These are phyloP conservation scores for Solanum bulbocastanum DNA, from an alignment of 257 asterid genomes.

Conservation along the genomic window DNA sequence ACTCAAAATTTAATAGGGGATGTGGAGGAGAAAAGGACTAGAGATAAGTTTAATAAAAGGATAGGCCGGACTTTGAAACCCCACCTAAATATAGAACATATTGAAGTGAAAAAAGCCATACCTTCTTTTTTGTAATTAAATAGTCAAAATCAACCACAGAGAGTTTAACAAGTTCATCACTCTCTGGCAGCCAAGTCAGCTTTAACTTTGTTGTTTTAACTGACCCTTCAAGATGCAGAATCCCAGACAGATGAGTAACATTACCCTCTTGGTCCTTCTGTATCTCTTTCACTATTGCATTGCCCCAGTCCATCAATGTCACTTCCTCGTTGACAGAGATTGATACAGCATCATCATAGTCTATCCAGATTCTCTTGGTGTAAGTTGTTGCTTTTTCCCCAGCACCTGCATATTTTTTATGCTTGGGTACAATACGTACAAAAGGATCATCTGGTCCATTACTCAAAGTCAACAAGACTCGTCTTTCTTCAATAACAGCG, in stretches of 20 bases:
- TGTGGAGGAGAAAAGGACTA: neutral
- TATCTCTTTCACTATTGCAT: slow-evolving; percentile 70
- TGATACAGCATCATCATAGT: slow-evolving; percentile 72
- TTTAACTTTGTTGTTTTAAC: slow-evolving; percentile 91
- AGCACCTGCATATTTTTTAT: slow-evolving; percentile 84
- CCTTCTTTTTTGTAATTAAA: slow-evolving; percentile 93
- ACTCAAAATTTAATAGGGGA: neutral
- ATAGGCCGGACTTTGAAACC: neutral
- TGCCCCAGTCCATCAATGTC: slow-evolving; percentile 94
- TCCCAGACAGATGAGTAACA: slow-evolving; percentile 60
- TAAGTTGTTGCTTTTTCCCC: slow-evolving; percentile 77
- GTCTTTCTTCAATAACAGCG: slow-evolving; percentile 57
- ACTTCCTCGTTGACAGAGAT: slow-evolving; percentile 74
- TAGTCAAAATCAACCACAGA: slow-evolving; percentile 69
- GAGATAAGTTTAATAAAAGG: neutral
- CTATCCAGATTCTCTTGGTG: slow-evolving; percentile 70
- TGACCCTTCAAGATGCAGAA: slow-evolving; percentile 79
- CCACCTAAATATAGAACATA: neutral
- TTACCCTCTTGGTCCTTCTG: slow-evolving; percentile 65
- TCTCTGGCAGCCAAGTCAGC: slow-evolving; percentile 83
- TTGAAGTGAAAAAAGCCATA: slow-evolving; percentile 9
- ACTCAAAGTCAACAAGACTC: slow-evolving; percentile 47
- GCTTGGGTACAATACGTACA: slow-evolving; percentile 65
- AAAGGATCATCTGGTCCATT: slow-evolving; percentile 74
- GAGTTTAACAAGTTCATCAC: slow-evolving; percentile 56